Percentiles rank a stretch among this genome's conserved stretches.
phyloP scores from a whole-genome alignment of 257 asterid species.

The Forsythia viridissima region DNA sequence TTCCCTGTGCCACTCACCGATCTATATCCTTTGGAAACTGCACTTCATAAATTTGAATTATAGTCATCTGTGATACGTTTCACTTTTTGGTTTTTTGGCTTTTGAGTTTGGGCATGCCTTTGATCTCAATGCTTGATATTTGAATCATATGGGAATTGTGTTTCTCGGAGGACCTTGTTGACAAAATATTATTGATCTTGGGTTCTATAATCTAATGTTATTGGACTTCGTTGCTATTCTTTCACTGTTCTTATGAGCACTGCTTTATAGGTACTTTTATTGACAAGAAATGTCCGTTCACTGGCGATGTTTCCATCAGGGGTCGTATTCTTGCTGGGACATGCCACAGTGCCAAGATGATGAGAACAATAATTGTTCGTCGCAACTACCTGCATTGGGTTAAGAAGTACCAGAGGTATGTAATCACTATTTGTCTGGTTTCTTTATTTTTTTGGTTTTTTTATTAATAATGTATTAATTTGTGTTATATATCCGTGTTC shows the following conservation, averaged over 20 bases:
- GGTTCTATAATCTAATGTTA: neutral
- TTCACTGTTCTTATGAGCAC: neutral
- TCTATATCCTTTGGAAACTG: neutral
- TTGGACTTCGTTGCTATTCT: too few relatives aligned
- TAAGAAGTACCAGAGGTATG: conserved; percentile 72
- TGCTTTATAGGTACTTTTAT: conserved; percentile 57
- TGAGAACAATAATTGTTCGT: conserved; percentile 70
- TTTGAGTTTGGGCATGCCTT: neutral
- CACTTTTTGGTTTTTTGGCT: neutral
- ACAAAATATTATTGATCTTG: neutral
- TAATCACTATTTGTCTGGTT: neutral
- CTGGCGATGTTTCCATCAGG: conserved; percentile 78
- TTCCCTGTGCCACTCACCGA: neutral
- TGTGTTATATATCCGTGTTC: neutral
- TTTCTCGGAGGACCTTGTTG: neutral
- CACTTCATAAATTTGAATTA: neutral
- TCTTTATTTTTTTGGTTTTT: neutral
- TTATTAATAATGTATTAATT: neutral
- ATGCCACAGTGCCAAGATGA: conserved; percentile 92
- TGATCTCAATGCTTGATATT: neutral
- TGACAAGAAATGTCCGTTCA: conserved; percentile 85
- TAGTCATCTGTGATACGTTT: neutral
- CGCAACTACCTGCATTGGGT: conserved; percentile 77
- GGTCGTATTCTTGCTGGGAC: conserved; percentile 86
- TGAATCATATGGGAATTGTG: neutral